A percentile compares a stretch with the other conserved stretches of the same genome.
Evolutionary conservation across 768 basidiomycete species (phyloP).

Genomic region (Mycena chlorophos): DNA sequence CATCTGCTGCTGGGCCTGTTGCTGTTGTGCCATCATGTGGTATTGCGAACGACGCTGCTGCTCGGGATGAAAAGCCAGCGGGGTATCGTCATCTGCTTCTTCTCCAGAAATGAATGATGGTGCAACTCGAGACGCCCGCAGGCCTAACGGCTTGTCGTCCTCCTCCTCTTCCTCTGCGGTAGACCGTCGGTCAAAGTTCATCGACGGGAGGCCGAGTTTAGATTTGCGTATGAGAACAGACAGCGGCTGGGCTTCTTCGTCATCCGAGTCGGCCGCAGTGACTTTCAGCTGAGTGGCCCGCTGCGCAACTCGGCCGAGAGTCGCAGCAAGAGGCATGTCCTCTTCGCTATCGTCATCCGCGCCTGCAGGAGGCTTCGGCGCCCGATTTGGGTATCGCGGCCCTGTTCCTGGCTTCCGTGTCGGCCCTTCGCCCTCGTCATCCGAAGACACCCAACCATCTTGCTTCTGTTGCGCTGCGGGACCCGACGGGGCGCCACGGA

Average conservation of each 20-base stretch:
- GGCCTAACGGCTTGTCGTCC: constrained; percentile 71
- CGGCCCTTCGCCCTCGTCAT: constrained; percentile 57
- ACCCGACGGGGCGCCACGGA: constrained; percentile 27
- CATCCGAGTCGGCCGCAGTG: constrained; percentile 36
- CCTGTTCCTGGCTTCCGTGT: constrained; percentile 61
- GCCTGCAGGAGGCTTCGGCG: constrained; percentile 11
- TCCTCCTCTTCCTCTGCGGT: constrained; percentile 52
- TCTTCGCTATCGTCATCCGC: constrained; percentile 69
- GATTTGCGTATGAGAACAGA: constrained; percentile 55
- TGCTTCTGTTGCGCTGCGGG: constrained; percentile 11
- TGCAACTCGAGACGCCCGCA: constrained; percentile 58
- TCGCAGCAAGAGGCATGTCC: constrained; percentile 72
- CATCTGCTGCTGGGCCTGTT: constrained; percentile 58
- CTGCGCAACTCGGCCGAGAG: constrained; percentile 55
- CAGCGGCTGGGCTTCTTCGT: constrained; percentile 75
- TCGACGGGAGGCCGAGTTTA: constrained; percentile 44
- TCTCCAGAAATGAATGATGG: constrained; percentile 29
- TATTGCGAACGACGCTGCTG: constrained; percentile 77
- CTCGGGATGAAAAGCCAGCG: constrained; percentile 73
- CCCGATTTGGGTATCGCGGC: constrained; percentile 46
- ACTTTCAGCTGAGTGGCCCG: constrained; percentile 36
- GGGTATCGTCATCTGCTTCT: constrained; percentile 67
- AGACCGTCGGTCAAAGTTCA: constrained; percentile 40
- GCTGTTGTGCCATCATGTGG: constrained; percentile 47
- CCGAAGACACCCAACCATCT: constrained; percentile 62